Percentiles rank a stretch among this genome's conserved stretches.
phyloP scores from a whole-genome alignment of 257 asterid species.

The Solanum dulcamara region DNA sequence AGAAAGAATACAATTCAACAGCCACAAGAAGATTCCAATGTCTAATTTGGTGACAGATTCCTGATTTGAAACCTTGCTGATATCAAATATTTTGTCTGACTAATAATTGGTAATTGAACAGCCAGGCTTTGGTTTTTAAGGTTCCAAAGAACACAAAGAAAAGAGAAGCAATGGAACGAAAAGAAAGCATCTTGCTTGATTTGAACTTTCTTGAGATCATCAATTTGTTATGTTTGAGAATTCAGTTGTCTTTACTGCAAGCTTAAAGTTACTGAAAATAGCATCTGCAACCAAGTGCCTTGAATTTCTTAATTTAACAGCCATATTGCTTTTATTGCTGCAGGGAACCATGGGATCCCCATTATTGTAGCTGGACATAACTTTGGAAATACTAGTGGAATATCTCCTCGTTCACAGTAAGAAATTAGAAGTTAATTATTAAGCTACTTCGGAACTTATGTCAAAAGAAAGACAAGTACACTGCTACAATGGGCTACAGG shows the following conservation, averaged over 20 bases:
- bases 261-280: neutral
- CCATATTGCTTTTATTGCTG: slow-evolving; percentile 87
- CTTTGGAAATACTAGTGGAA: slow-evolving; percentile 96
- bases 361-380: slow-evolving; percentile 79
- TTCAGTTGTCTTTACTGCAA: neutral
- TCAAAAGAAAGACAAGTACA: neutral
- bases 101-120: neutral
- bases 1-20: neutral
- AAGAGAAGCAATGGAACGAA: neutral
- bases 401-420: slow-evolving; percentile 99
- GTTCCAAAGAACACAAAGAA: neutral
- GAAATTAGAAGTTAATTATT: slow-evolving; percentile 4
- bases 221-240: neutral
- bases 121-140: neutral
- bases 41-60: neutral
- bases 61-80: neutral
- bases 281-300: neutral
- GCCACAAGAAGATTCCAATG: neutral
- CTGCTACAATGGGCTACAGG: neutral
- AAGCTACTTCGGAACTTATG: too few species aligned
- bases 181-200: neutral
- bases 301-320: slow-evolving; percentile 17
- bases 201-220: neutral
- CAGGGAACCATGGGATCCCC: slow-evolving; percentile 88
- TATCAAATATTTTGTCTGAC: neutral